Evolutionary conservation across 2,329 filamentous ascomycete species (phyloP), one percentile per base, ranked within the genome.

Genomic region (Arthrobotrys sphaeroides): DNA sequence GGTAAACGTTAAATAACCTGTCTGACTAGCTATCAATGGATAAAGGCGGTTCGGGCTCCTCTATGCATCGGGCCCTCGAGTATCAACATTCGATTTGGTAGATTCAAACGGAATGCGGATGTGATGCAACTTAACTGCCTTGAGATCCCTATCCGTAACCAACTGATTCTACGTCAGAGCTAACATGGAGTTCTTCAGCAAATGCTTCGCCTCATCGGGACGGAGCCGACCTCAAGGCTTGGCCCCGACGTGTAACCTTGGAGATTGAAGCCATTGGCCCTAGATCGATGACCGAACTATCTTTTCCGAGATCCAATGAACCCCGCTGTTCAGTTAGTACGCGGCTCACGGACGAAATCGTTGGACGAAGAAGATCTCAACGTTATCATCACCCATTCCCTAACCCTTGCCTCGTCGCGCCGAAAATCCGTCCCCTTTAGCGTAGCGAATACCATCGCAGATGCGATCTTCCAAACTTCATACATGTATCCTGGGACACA

Each of bases 101-200:
- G 16, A 6, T 51, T n/a, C 9, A 51, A 51, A 9, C 22, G n/a
- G n/a, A n/a, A n/a, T n/a, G 18, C 7, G 13, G 12, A n/a, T 57
- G 53, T 20, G 26, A 40, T 57, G 31, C 18, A 57, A 57, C 53
- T n/a, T 57, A 5, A 22, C 31, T 40, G 31, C 53, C 53, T 57
- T 40, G 26, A 20, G 1, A 13, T 12, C 26, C 47, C 43, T 13
- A 47, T 33, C 16, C 16, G n/a, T 16, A 53, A 49, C 45, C 26
- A 53, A 18, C n/a, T 18, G 2, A 31, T 26, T 13, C 5, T 31
- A 53, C 47, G 24, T 53, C 47, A 53, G n/a, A 10, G 1, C 12
- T 9, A 33, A 53, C 26, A 33, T 33, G 5, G 33, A 16, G 7
- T 10, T 33, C 24, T 20, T 0, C 5, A 33, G n/a, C 4, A 5